These are phyloP conservation scores for Malassezia japonica DNA, from an alignment of 1,284 basidiomycete genomes.

Conservation along the genomic window DNA sequence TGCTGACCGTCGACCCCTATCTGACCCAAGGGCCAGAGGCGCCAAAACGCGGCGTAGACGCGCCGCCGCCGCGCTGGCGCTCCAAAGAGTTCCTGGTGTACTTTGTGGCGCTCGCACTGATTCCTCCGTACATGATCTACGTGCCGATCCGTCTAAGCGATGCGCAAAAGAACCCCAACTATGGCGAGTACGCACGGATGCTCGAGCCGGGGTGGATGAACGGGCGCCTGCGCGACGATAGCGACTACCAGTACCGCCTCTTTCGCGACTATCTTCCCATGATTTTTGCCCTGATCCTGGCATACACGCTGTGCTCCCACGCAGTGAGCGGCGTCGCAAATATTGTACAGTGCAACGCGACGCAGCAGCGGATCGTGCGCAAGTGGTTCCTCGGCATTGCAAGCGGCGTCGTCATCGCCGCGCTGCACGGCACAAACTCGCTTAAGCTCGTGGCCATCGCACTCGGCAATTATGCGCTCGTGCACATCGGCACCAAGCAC, in stretches of 20 bases:
- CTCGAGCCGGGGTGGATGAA: slow-evolving; percentile 57
- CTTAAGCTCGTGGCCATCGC: slow-evolving; percentile 71
- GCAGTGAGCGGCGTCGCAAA: slow-evolving; percentile 22
- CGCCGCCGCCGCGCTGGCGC: slow-evolving; percentile 57
- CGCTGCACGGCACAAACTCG: slow-evolving; percentile 74
- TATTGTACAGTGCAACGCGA: background rate
- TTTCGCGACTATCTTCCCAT: slow-evolving; percentile 47
- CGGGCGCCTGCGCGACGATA: slow-evolving; percentile 48
- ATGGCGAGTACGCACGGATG: slow-evolving; percentile 55
- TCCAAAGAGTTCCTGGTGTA: slow-evolving; percentile 77
- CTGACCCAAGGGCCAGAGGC: slow-evolving; percentile 7
- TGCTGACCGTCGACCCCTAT: slow-evolving; percentile 7
- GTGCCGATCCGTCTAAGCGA: slow-evolving; percentile 68
- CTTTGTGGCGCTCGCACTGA: slow-evolving; percentile 57
- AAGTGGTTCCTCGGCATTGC: slow-evolving; percentile 52
- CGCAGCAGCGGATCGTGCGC: background rate
- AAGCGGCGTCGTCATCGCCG: slow-evolving; percentile 62
- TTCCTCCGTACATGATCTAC: slow-evolving; percentile 69
- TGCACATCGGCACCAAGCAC: background rate
- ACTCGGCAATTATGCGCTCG: slow-evolving; percentile 61
- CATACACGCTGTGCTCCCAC: slow-evolving; percentile 38
- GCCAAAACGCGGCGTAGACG: background rate
- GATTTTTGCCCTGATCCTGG: slow-evolving; percentile 32
- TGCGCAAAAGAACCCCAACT: slow-evolving; percentile 63
- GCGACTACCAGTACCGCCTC: slow-evolving; percentile 50